Conservation (phyloP, 2,329 filamentous ascomycete species). For the Penicillium sp. region DNA sequence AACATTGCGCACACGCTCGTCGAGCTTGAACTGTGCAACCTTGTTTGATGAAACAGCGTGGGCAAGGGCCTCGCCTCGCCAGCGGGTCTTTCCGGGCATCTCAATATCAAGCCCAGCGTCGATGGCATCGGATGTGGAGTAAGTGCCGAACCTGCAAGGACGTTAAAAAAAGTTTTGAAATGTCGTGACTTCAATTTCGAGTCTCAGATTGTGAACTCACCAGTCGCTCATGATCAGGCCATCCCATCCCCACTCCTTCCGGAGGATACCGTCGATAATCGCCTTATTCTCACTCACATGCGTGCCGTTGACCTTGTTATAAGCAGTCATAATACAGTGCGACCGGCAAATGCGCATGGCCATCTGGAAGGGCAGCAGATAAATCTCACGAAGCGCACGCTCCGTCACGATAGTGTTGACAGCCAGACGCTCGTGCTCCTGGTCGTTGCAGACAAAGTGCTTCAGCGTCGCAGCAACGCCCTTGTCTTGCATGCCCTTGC, state of each 20-base stretch:
- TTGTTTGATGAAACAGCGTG: slow-evolving; percentile 58
- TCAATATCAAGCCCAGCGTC: slow-evolving; percentile 51
- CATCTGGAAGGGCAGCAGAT: slow-evolving; percentile 65
- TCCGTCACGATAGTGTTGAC: slow-evolving; percentile 49
- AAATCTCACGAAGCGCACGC: slow-evolving; percentile 63
- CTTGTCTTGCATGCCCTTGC: slow-evolving; percentile 71
- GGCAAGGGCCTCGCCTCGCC: slow-evolving; percentile 43
- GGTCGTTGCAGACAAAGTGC: slow-evolving; percentile 56
- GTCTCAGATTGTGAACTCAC: slow-evolving; percentile 27
- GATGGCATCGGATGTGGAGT: slow-evolving; percentile 48
- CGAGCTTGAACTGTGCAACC: slow-evolving; percentile 56
- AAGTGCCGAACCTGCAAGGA: slow-evolving; percentile 46
- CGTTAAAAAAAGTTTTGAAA: background rate
- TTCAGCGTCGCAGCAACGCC: slow-evolving; percentile 78
- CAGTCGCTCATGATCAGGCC: slow-evolving; percentile 52
- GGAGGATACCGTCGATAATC: slow-evolving; percentile 47
- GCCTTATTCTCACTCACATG: slow-evolving; percentile 47
- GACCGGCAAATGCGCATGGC: slow-evolving; percentile 59
- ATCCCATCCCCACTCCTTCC: slow-evolving; percentile 51
- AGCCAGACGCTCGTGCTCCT: slow-evolving; percentile 49
- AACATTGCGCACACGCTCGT: slow-evolving; percentile 60
- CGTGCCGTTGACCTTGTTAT: slow-evolving; percentile 59
- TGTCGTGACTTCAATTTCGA: background rate
- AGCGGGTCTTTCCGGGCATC: slow-evolving; percentile 51
- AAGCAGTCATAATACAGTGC: slow-evolving; percentile 61